Evolutionary conservation across 495 filamentous ascomycete species (phyloP).

Genomic region (Neurospora sp.): DNA sequence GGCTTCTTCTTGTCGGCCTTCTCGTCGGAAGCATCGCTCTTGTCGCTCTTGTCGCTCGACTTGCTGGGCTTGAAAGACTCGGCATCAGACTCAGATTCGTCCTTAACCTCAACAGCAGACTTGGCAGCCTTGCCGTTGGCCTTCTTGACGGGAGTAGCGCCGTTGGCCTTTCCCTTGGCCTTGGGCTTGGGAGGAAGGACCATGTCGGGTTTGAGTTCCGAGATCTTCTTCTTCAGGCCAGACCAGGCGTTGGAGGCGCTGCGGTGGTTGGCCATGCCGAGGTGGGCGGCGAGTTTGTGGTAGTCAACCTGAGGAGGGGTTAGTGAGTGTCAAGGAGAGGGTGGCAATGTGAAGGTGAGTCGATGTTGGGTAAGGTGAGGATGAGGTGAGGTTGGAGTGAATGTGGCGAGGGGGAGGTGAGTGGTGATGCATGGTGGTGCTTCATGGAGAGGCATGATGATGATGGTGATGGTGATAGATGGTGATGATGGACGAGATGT

Average conservation of each 20-base stretch:
- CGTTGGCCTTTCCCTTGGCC: neutral
- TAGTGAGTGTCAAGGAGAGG: neutral
- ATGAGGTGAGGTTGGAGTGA: neutral
- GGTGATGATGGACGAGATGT: neutral
- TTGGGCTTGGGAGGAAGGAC: neutral
- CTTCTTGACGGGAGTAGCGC: neutral
- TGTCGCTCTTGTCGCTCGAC: neutral
- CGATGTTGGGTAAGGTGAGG: neutral
- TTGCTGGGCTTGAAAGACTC: neutral
- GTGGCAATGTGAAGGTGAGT: no score
- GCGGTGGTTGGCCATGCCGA: conserved; percentile 9
- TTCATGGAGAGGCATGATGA: neutral
- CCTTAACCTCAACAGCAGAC: neutral
- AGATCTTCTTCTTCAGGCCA: conserved; percentile 1
- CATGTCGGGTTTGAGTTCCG: neutral
- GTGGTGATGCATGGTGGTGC: neutral
- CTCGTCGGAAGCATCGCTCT: neutral
- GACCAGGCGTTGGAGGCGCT: conserved; percentile 8
- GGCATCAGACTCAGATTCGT: neutral
- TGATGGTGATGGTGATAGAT: neutral
- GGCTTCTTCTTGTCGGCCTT: neutral
- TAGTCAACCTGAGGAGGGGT: neutral
- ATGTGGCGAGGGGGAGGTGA: neutral
- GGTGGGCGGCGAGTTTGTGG: neutral
- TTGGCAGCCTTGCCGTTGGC: neutral